Percentiles rank a stretch among this genome's conserved stretches.
Conservation (phyloP, 1,139 yeast genomes). For the Pichia sp. region DNA sequence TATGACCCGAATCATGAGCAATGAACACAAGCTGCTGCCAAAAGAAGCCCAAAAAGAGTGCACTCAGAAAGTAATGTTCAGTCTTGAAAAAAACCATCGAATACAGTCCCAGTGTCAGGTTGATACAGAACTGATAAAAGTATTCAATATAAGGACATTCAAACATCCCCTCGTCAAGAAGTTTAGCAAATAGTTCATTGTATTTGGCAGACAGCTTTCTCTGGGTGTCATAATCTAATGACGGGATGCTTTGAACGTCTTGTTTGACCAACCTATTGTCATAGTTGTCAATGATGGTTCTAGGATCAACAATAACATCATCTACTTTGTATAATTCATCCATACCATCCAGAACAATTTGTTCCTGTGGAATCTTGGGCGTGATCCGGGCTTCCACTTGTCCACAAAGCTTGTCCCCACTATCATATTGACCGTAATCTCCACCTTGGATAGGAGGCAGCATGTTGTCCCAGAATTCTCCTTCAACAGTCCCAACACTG, state of each 20-base stretch:
- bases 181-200: conserved; percentile 46
- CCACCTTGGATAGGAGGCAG: conserved; percentile 91
- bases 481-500: conserved; percentile 54
- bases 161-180: conserved; percentile 54
- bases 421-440: conserved; percentile 22
- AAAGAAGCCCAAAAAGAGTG: conserved; percentile 59
- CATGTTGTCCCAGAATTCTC: conserved; percentile 57
- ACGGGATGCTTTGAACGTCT: conserved; percentile 52
- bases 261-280: conserved; percentile 46
- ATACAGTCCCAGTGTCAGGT: conserved; percentile 42
- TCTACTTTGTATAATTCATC: conserved; percentile 32
- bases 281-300: conserved; percentile 42
- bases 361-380: conserved; percentile 46
- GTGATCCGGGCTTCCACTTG: conserved; percentile 30
- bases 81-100: conserved; percentile 42
- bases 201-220: conserved; percentile 46
- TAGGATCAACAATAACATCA: conserved; percentile 45
- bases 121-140: conserved; percentile 56
- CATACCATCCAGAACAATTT: conserved; percentile 32
- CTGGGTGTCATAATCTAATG: conserved; percentile 64
- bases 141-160: conserved; percentile 70
- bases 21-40: conserved; percentile 91
- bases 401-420: conserved; percentile 26
- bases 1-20: conserved; percentile 88
- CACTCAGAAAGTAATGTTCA: conserved; percentile 46